Base-by-base conservation (phyloP, 352 stramenopile species). In the Globisporangium rhizosaccharum region DNA sequence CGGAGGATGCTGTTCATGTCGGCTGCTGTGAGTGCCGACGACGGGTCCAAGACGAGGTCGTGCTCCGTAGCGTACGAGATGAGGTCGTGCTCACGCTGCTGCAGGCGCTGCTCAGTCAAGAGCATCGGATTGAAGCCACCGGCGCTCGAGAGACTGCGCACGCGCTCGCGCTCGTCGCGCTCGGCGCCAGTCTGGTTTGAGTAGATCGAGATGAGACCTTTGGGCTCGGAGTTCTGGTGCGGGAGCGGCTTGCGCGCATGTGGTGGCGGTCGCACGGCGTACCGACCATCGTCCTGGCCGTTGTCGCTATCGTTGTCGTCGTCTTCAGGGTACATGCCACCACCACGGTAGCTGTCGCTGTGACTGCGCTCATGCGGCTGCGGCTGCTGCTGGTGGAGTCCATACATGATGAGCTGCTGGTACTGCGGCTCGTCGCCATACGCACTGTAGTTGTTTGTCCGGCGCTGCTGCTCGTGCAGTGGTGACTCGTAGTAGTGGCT, bases 41-140 rank as follows among this genome's bases (percentile, higher is more conserved):
- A 51, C 14, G 65, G 48, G 18, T 71, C 66, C 39, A 65, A 71
- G 20, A 52, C 36, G 39, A 57, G 46, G 14, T 75, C 66, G 41
- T 73, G 58, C 1, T 75, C 73, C 1, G 73, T 79, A 9, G 64
- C 73, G 61, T 75, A 72, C 33, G 81, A 88, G 46, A 81, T 77
- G 11, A 81, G 52, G 54, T 88, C 81, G 50, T 84, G 79, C 71
- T 87, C 73, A 17, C 72, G 70, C 48, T 84, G 71, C 51, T 71
- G 78, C n/a, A 85, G 75, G 9, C 78, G 81, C 59, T 88, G 76
- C 26, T 88, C 81, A 10, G 68, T 79, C 36, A 88, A 58, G 25
- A 60, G 59, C 46, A 88, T 51, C 4, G 81, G 80, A 61, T 85
- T 86, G 56, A 73, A 56, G 5, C 26, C 28, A 39, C 37, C 20